Evolutionary conservation across 2,329 filamentous ascomycete species (phyloP).

Genomic region (Elsinoe australis): DNA sequence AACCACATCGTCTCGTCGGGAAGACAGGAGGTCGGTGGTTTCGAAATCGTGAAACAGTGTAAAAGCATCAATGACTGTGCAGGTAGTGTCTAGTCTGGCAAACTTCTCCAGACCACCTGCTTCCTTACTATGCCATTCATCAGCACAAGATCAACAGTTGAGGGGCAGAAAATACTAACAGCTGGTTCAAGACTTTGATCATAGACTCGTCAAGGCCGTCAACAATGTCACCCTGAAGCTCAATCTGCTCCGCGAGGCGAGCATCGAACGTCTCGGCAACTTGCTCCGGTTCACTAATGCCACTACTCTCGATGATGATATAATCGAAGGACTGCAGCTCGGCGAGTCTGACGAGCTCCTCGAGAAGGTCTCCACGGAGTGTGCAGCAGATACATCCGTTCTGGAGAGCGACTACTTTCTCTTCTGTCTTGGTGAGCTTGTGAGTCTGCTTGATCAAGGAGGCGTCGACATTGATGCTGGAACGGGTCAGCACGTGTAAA

Average conservation of each 20-base stretch:
- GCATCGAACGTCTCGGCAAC: slow-evolving; percentile 65
- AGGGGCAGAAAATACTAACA: slow-evolving; percentile 32
- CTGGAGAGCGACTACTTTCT: slow-evolving; percentile 30
- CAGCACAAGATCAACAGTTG: too few relatives aligned
- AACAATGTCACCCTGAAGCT: slow-evolving; percentile 25
- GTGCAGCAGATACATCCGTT: slow-evolving; percentile 69
- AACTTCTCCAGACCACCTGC: slow-evolving; percentile 59
- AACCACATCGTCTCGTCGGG: slow-evolving; percentile 52
- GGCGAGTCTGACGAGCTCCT: slow-evolving; percentile 59
- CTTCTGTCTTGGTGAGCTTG: slow-evolving; percentile 27
- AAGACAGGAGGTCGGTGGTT: slow-evolving; percentile 59
- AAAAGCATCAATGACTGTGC: slow-evolving; percentile 66
- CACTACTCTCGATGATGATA: slow-evolving; percentile 63
- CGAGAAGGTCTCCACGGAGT: slow-evolving; percentile 60
- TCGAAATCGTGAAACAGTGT: slow-evolving; percentile 66
- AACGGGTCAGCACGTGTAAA: background rate
- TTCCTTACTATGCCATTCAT: slow-evolving; percentile 43
- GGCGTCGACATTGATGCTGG: slow-evolving; percentile 28
- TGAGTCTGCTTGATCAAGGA: slow-evolving; percentile 26
- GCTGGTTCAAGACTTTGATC: slow-evolving; percentile 39
- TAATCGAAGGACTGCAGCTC: slow-evolving; percentile 60
- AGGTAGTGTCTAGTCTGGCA: slow-evolving; percentile 61
- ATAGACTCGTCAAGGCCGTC: slow-evolving; percentile 37
- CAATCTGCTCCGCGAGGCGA: slow-evolving; percentile 37
- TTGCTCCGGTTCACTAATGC: slow-evolving; percentile 65